These are phyloP conservation scores for Pseudonectria buxi DNA, from an alignment of 2,329 filamentous ascomycete species.

Conservation along the genomic window DNA sequence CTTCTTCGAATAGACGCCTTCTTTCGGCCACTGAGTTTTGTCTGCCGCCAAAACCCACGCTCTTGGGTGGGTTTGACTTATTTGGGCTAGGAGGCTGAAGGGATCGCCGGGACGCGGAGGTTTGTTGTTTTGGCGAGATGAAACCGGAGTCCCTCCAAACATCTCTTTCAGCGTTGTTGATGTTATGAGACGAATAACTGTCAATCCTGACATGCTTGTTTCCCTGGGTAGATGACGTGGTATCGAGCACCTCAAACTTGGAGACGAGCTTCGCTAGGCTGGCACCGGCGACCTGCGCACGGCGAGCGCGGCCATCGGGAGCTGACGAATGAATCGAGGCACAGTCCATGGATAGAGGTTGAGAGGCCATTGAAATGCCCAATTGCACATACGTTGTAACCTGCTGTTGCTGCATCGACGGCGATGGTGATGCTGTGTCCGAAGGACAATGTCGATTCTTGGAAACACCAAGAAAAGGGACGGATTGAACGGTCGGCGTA, in stretches of 20 bases:
- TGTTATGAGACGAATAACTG: background rate
- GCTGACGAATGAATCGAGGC: conserved; percentile 6
- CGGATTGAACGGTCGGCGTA: background rate
- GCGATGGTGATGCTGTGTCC: too few species aligned
- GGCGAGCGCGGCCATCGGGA: conserved; percentile 3
- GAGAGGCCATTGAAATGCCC: conserved; percentile 7
- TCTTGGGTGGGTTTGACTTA: conserved; percentile 1
- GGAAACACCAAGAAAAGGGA: background rate
- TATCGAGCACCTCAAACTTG: conserved; percentile 29
- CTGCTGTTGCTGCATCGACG: too few species aligned
- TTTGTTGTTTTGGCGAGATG: conserved; percentile 5
- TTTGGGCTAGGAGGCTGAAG: conserved; percentile 5
- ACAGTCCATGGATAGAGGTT: conserved; percentile 3
- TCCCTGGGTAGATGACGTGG: conserved; percentile 2
- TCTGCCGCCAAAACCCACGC: conserved; percentile 2
- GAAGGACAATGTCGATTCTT: background rate
- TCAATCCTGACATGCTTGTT: background rate
- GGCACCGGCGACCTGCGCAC: conserved; percentile 3
- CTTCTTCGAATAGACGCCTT: conserved; percentile 17
- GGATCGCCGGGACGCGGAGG: background rate
- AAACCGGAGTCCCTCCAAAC: conserved; percentile 3
- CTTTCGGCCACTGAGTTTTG: conserved; percentile 20
- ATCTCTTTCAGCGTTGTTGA: conserved; percentile 1
- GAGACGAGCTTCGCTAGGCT: conserved; percentile 27
- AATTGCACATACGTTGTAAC: too few species aligned